Conservation (phyloP, 1,284 basidiomycete species). For the Gymnopus androsaceus region DNA sequence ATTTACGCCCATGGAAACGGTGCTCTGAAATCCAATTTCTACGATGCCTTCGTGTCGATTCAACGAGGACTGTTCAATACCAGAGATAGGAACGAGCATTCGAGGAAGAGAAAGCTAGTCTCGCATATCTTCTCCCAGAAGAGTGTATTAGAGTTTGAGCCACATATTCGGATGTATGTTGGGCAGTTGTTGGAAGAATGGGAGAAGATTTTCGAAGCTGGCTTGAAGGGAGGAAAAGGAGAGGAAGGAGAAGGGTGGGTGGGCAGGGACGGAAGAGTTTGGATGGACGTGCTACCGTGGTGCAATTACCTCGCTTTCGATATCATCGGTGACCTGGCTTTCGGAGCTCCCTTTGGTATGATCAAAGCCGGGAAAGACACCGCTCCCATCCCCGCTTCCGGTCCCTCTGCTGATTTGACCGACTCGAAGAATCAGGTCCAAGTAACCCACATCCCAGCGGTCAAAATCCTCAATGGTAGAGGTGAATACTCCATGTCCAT, state of each 20-base stretch:
- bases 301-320: slow-evolving; percentile 81
- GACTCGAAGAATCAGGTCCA: slow-evolving; percentile 41
- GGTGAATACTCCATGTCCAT: slow-evolving; percentile 87
- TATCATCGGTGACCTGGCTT: slow-evolving; percentile 84
- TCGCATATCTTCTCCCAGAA: slow-evolving; percentile 88
- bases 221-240: slow-evolving; percentile 56
- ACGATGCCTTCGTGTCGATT: slow-evolving; percentile 84
- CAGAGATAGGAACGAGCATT: slow-evolving; percentile 80
- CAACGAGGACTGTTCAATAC: slow-evolving; percentile 84
- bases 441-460: slow-evolving; percentile 72
- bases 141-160: slow-evolving; percentile 81
- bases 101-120: slow-evolving; percentile 88
- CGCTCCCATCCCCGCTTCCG: slow-evolving; percentile 56
- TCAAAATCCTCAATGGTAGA: slow-evolving; percentile 86
- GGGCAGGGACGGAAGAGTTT: slow-evolving; percentile 62
- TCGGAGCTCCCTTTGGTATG: slow-evolving; percentile 91
- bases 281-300: slow-evolving; percentile 70
- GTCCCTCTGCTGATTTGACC: slow-evolving; percentile 51
- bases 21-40: slow-evolving; percentile 77
- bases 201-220: slow-evolving; percentile 71
- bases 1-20: slow-evolving; percentile 83
- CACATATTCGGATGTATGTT: slow-evolving; percentile 69
- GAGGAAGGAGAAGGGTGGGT: slow-evolving; percentile 63
- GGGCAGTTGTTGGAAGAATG: slow-evolving; percentile 69
- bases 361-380: slow-evolving; percentile 73